Evolutionary conservation across 306 rosid genomes (phyloP), one percentile per base, ranked within the genome.

Genomic region (Cucumis hystrix): DNA sequence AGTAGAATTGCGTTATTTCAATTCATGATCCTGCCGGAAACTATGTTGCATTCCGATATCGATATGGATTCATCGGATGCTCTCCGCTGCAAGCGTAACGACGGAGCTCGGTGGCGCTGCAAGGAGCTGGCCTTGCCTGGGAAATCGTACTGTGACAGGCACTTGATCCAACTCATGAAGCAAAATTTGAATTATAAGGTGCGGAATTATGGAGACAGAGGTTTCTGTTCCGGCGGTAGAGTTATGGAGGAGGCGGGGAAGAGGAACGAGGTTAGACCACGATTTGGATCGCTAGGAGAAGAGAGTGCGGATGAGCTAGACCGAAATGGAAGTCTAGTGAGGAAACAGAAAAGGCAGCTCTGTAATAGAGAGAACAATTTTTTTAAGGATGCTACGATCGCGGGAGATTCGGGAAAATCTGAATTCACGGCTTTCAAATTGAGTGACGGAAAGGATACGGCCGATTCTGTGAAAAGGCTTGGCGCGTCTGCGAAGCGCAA

Each of bases 51-150:
- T 43, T 40, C 75, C 8, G 54, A n/a, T 21, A 25, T 47, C 5
- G 54, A n/a, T 21, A 25, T 23, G 60, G 61, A 72, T 0, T 49
- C 39, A 30, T 15, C 76, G 13, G 40, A 15, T 23, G 59, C 76
- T 54, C 41, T 51, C 33, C 86, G 84, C 66, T 82, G 89, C 85
- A 88, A 63, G 64, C 83, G 86, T 11, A 55, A 6, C 73, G 72
- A 76, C 67, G 90, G 81, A 21, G 80, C 75, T 4, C 83, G 70
- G 18, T 57, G 93, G 84, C 78, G 81, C 41, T 77, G 83, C 85
- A 17, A 43, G 56, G 74, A 74, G 30, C 43, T 11, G 43, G 75
- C 64, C 25, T 58, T 39, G 77, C 40, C 20, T 52, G 91, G 85
- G 65, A 81, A 77, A 58, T 58, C 66, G 0, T 83, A 70, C 64